Base-by-base conservation (phyloP, 2,329 filamentous ascomycete species). In the Rhexocercosporidium sp. region DNA sequence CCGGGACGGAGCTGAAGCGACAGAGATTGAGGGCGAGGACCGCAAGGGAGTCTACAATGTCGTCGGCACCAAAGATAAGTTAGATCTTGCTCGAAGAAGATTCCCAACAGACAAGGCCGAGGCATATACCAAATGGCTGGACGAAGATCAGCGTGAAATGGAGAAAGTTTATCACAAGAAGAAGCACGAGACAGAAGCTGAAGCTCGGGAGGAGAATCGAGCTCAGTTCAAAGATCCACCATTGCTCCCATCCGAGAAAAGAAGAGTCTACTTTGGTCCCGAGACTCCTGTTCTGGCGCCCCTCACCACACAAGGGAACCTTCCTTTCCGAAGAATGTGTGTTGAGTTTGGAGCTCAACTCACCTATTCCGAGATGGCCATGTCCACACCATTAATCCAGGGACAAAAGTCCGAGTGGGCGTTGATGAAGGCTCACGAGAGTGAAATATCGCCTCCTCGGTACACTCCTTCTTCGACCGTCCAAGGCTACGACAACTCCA, bases 301-400 rank as follows among this genome's bases (percentile, higher is more conserved):
- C 41, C 85, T 99, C 59, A 99, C 96, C 1, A 99, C 96, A 0
- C 96, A 98, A 80, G 96, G 96, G 54, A 99, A 99, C 75, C 84
- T 98, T 57, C 96, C 96, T 0, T 99, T 97, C 82, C 90, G 96
- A 65, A 88, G 96, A 59, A 87, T 99, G 34, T 97, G 94, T 76
- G 90, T 93, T 14, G 91, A 94, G 64, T 86, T 98, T 27, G 96
- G 96, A 41, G 94, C 94, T 31, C 92, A 97, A 77, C 85, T 97
- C 59, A 99, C 96, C 0, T 99, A 97, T 82, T 98, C 95, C 0
- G 96, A 99, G 80, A 99, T 99, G 96, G 96, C 95, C 3, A 92
- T 99, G 86, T 90, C 93, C 31, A 82, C 97, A 79, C 94, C 95
- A 11, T 81, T 99, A 49, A 85, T 99, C 6, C 94, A 97, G 79